These are phyloP conservation scores for Peribolospora kevripleyi DNA, from an alignment of 768 basidiomycete genomes.

Conservation along the genomic window DNA sequence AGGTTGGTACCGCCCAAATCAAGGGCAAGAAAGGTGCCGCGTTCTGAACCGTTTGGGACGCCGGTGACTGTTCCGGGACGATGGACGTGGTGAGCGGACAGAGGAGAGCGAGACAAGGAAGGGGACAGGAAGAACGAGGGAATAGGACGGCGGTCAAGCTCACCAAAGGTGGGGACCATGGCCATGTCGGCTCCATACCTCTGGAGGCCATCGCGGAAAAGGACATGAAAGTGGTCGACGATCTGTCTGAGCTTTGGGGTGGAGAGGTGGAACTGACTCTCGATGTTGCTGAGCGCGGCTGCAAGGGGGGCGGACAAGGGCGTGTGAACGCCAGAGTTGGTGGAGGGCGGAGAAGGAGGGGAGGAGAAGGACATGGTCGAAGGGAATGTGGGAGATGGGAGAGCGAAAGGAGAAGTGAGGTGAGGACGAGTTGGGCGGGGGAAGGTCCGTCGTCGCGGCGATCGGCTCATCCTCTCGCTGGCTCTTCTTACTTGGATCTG, in stretches of 20 bases:
- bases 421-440: neutral
- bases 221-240: conserved; percentile 39
- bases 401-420: no score
- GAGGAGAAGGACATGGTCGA: neutral
- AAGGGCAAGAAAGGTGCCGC: conserved; percentile 81
- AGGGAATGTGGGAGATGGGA: neutral
- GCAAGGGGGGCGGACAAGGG: neutral
- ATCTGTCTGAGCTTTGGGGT: conserved; percentile 40
- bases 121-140: neutral
- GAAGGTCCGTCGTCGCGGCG: no score
- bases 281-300: conserved; percentile 21
- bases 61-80: conserved; percentile 31
- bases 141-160: neutral
- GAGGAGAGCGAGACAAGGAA: neutral
- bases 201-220: conserved; percentile 62
- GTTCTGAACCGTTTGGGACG: conserved; percentile 80
- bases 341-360: neutral
- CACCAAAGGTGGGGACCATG: neutral
- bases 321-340: neutral
- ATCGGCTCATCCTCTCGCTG: no score
- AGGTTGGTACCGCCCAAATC: conserved; percentile 96
- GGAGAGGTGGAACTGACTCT: conserved; percentile 44
- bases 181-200: neutral
- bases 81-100: neutral
- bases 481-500: no score